phyloP scores from a whole-genome alignment of 352 stramenopile species.

The Pythium utonaiense region DNA sequence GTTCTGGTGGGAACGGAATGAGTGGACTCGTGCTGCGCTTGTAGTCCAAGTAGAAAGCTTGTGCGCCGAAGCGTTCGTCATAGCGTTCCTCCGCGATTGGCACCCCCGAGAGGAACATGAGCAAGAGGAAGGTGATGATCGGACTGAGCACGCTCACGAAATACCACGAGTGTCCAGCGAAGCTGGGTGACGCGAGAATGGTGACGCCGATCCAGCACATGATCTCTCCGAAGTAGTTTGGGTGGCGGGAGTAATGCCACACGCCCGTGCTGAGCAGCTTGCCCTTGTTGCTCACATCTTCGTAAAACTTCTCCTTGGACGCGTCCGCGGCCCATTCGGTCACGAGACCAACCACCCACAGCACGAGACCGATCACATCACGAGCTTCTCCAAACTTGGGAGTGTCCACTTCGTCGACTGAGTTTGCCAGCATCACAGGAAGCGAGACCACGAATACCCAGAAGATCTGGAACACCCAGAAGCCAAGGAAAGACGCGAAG shows the following conservation, averaged over 20 bases:
- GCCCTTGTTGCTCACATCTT: slow-evolving; percentile 39
- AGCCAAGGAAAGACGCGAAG: slow-evolving; percentile 62
- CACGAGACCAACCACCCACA: slow-evolving; percentile 58
- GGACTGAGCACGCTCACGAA: slow-evolving; percentile 49
- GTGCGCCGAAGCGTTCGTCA: slow-evolving; percentile 54
- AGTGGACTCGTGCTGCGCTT: slow-evolving; percentile 59
- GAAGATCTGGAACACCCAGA: slow-evolving; percentile 81
- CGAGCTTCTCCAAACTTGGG: slow-evolving; percentile 31
- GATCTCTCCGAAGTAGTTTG: slow-evolving; percentile 94
- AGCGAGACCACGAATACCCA: slow-evolving; percentile 78
- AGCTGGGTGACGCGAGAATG: slow-evolving; percentile 37
- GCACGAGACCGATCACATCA: slow-evolving; percentile 40
- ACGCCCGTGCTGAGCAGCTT: slow-evolving; percentile 60
- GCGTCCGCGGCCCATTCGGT: slow-evolving; percentile 58
- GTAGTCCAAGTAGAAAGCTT: slow-evolving; percentile 60
- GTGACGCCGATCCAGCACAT: slow-evolving; percentile 80
- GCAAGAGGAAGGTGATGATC: slow-evolving; percentile 52
- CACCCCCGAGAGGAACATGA: slow-evolving; percentile 67
- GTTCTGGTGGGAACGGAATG: slow-evolving; percentile 40
- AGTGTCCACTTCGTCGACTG: slow-evolving; percentile 23
- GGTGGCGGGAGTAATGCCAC: slow-evolving; percentile 88
- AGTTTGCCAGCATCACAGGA: slow-evolving; percentile 63
- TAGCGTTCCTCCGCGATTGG: slow-evolving; percentile 62
- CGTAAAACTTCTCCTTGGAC: slow-evolving; percentile 61
- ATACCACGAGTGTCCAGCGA: slow-evolving; percentile 39